Conservation (phyloP, 2,329 filamentous ascomycete genomes). For the Celoporthe dispersa region DNA sequence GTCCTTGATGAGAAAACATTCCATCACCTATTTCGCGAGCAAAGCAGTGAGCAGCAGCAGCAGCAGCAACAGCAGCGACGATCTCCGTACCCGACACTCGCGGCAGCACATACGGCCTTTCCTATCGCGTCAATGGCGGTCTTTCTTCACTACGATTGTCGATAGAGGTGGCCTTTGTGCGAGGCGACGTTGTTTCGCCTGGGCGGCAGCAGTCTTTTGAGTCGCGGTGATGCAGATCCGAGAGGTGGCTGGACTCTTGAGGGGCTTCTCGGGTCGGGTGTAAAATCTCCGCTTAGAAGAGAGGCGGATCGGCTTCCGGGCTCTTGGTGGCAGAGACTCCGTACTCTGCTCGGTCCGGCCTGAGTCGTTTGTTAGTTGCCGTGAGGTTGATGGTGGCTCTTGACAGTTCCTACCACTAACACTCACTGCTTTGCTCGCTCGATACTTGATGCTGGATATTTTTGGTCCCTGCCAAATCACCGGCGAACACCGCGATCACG, state of each 20-base stretch:
- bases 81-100: conserved; percentile 26
- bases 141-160: conserved; percentile 7
- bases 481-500: conserved; percentile 24
- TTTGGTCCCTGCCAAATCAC: conserved; percentile 22
- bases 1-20: conserved; percentile 38
- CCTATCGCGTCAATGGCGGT: conserved; percentile 1
- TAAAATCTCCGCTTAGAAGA: conserved; percentile 7
- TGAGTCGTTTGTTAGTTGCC: conserved; percentile 32
- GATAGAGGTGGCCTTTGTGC: conserved; percentile 8
- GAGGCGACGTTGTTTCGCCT: conserved; percentile 1
- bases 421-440: conserved; percentile 45
- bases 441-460: conserved; percentile 31
- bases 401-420: conserved; percentile 28
- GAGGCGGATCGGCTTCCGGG: not conserved
- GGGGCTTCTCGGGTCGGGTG: not conserved
- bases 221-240: conserved; percentile 1
- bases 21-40: conserved; percentile 45
- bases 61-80: conserved; percentile 50
- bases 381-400: conserved; percentile 26
- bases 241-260: not conserved
- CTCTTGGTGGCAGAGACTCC: conserved; percentile 30
- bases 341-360: conserved; percentile 27
- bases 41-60: conserved; percentile 57
- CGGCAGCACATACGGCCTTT: conserved; percentile 12
- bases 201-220: conserved; percentile 4